Base-by-base conservation (phyloP, 2,329 filamentous ascomycete genomes). In the Alternaria brassicae region DNA sequence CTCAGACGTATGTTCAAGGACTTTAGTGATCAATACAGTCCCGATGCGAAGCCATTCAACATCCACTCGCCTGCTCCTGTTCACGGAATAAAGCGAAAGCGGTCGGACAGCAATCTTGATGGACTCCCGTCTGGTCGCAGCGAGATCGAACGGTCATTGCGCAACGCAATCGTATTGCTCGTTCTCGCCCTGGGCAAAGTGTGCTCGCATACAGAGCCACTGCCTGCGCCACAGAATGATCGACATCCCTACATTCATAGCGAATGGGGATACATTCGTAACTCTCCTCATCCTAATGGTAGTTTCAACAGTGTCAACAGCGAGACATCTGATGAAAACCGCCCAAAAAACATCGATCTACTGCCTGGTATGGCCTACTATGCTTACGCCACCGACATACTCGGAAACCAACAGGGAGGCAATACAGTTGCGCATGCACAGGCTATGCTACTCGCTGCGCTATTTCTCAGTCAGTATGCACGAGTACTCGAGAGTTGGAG, bases 331-430 rank as follows among this genome's bases (percentile, higher is more conserved):
- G 61, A 68, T 6, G 72, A 72, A 6, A 65, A 48, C 30, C 69
- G 71, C 3, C 76, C 66, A 53, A 83, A 85, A 67, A 97, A 96
- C 72, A 84, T 95, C 50, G 93, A 98, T 70, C 85, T 91, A 6
- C 91, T 97, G 61, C 94, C 95, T 0, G 95, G 95, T 0, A 81
- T 98, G 58, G 90, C 93, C 28, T 97, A 97, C 74, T 97, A 93
- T 75, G 91, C 91, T 1, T 89, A 91, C 61, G 94, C 93, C 2
- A 90, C 90, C 1, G 90, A 95, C 61, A 97, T 98, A 36, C 81
- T 98, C 15, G 93, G 93, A 5, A 90, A 90, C 58, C 88, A 95
- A 50, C 84, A 88, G 34, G 93, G 91, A 12, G 90, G 90, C 1
- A 91, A 90, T 61, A 91, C 91, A 41, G 82, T 98, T 58, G 89